phyloP scores from a whole-genome alignment of 768 basidiomycete species.

The Heimioporus sp. region DNA sequence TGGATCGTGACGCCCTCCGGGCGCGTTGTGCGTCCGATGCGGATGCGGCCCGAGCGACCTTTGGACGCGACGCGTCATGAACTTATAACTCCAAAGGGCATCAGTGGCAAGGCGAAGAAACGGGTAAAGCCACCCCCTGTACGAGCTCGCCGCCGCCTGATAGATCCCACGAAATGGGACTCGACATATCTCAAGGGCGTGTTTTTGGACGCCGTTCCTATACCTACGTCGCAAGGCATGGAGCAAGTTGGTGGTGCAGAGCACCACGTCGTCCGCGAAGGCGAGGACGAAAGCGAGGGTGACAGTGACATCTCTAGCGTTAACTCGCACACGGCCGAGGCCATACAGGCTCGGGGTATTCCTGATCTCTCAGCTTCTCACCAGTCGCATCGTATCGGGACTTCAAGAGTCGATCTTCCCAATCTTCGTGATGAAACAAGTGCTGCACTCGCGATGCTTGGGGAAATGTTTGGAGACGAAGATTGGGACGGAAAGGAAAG shows the following conservation, averaged over 20 bases:
- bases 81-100: constrained; percentile 1
- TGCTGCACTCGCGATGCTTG: constrained; percentile 36
- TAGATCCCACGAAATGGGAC: constrained; percentile 73
- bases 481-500: constrained; percentile 65
- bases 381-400: neutral
- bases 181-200: constrained; percentile 68
- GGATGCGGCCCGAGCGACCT: constrained; percentile 69
- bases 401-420: neutral
- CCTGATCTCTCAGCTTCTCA: neutral
- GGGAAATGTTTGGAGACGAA: constrained; percentile 50
- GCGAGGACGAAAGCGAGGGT: neutral
- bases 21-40: constrained; percentile 60
- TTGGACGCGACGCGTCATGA: constrained; percentile 33
- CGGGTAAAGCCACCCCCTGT: constrained; percentile 48
- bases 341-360: neutral
- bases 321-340: neutral
- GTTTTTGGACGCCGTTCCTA: constrained; percentile 48
- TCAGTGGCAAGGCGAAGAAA: constrained; percentile 39
- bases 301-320: neutral
- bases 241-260: neutral
- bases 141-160: constrained; percentile 60
- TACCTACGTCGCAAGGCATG: neutral
- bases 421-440: constrained; percentile 14
- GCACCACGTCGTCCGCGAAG: neutral
- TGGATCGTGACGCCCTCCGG: constrained; percentile 73